Percentiles rank a stretch among this genome's conserved stretches.
These are phyloP conservation scores for Leptomonas pyrrhocoris DNA, from an alignment of 208 protist genomes.

Conservation along the genomic window DNA sequence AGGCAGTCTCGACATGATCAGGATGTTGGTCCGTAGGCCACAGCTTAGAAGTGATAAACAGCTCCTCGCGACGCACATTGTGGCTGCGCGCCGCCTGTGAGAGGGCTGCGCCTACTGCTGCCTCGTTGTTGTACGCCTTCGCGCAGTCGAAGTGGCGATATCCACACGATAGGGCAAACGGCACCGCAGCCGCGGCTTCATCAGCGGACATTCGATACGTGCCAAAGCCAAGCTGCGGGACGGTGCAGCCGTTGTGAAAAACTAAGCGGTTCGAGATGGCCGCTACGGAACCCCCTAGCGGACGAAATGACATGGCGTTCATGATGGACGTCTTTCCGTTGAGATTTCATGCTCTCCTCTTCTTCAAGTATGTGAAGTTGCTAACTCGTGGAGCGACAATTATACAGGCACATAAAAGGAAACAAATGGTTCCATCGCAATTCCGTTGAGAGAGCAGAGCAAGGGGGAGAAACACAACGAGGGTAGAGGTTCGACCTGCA, in stretches of 20 bases:
- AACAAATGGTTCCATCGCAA: neutral
- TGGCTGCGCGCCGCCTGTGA: constrained; percentile 42
- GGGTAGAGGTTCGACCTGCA: neutral
- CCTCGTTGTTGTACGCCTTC: constrained; percentile 92
- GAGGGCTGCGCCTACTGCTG: constrained; percentile 85
- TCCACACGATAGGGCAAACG: constrained; percentile 73
- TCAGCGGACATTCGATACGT: constrained; percentile 75
- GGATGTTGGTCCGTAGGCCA: constrained; percentile 94
- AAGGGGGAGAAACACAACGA: neutral
- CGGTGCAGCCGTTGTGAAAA: constrained; percentile 55
- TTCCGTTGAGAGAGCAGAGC: neutral
- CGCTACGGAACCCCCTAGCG: constrained; percentile 21
- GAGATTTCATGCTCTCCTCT: neutral
- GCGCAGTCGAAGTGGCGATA: constrained; percentile 93
- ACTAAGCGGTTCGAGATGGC: constrained; percentile 39
- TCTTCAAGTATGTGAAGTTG: neutral
- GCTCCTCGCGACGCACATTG: constrained; percentile 78
- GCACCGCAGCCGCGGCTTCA: constrained; percentile 54
- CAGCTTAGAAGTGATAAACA: constrained; percentile 95
- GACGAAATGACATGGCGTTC: constrained; percentile 18
- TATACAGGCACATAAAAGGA: neutral
- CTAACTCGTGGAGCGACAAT: no score
- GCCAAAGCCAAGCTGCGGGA: constrained; percentile 90
- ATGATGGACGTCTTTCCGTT: neutral
- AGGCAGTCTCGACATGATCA: constrained; percentile 85